Base-by-base conservation (phyloP, 805 yeast genomes). In the Wickerhamomyces xylosicus region DNA sequence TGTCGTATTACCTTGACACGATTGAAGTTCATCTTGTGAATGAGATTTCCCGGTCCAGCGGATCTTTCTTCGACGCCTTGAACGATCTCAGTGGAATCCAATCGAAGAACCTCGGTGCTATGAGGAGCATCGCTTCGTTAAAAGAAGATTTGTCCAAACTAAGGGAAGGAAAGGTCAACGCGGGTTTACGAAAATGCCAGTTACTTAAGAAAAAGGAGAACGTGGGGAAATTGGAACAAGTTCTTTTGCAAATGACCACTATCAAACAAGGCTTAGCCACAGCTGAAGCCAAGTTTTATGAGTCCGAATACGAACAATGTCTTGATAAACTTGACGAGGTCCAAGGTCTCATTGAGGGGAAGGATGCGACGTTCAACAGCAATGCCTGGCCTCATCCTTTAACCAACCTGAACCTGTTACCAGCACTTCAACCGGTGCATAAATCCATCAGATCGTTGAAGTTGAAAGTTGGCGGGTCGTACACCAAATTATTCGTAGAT, bases 41-140 rank as follows among this genome's bases (percentile, higher is more conserved):
- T 31, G 95, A 87, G 57, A 86, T 92, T 25, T 81, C 95, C 3
- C 73, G 74, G 46, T 82, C 95, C 0, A 85, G 96, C 0, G 76
- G 77, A 38, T 78, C 89, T 7, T 90, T 92, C 53, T 87, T 87
- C 59, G 76, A 76, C 37, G 89, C 96, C 0, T 63, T 94, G 39
- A 85, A 79, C 39, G 95, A 86, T 45, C 71, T 92, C 41, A 77
- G 78, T 49, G 66, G 64, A 7, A 77, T 89, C 28, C 73, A 78
- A 36, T 53, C 58, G 2, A 73, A 72, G 44, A 74, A 89, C 3
- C 59, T 64, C 11, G 54, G 57, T 11, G 71, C 87, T 19, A 63
- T 80, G 0, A 53, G 57, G 5, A 62, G 68, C 31, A 63, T 80
- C 36, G 55, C 67, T 25, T 50, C 54, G 0, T 59, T 89, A n/a